These are phyloP conservation scores for Xylariaceae sp. DNA, from an alignment of 2,329 filamentous ascomycete genomes.

Conservation along the genomic window DNA sequence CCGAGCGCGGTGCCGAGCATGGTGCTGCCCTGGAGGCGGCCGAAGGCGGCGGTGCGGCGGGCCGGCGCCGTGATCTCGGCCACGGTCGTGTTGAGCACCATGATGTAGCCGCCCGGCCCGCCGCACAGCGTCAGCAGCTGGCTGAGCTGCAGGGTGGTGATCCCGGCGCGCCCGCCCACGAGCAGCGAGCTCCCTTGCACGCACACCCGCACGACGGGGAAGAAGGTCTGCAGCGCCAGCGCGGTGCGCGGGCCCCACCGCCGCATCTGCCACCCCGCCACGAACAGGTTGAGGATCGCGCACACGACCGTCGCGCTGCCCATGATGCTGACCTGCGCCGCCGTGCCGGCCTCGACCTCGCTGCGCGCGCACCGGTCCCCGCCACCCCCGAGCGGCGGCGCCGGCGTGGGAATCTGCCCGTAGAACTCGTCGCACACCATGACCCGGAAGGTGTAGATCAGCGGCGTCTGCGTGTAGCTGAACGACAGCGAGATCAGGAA, in stretches of 20 bases:
- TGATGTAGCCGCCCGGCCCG: conserved; percentile 60
- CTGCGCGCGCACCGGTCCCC: conserved; percentile 50
- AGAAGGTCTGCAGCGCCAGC: conserved; percentile 53
- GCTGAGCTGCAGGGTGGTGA: conserved; percentile 57
- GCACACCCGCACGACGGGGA: conserved; percentile 54
- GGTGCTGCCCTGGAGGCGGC: conserved; percentile 27
- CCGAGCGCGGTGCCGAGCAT: conserved; percentile 17
- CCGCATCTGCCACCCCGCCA: conserved; percentile 61
- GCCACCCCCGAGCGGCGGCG: conserved; percentile 38
- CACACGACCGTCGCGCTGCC: conserved; percentile 58
- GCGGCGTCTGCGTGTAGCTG: background rate
- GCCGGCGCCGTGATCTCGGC: conserved; percentile 54
- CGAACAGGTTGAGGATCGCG: conserved; percentile 58
- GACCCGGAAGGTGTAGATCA: conserved; percentile 58
- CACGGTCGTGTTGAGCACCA: conserved; percentile 59
- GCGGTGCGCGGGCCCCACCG: conserved; percentile 54
- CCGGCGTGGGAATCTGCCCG: too few species aligned
- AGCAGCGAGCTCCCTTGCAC: conserved; percentile 56
- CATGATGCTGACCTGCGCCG: conserved; percentile 52
- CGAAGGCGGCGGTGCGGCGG: conserved; percentile 54
- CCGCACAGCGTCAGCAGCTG: conserved; percentile 62
- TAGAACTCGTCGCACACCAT: conserved; percentile 67
- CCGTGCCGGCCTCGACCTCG: conserved; percentile 55
- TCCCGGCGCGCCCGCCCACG: conserved; percentile 49
- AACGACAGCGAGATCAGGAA: background rate